phyloP scores from a whole-genome alignment of 148 eudicot species.

The Arctostaphylos glauca region DNA sequence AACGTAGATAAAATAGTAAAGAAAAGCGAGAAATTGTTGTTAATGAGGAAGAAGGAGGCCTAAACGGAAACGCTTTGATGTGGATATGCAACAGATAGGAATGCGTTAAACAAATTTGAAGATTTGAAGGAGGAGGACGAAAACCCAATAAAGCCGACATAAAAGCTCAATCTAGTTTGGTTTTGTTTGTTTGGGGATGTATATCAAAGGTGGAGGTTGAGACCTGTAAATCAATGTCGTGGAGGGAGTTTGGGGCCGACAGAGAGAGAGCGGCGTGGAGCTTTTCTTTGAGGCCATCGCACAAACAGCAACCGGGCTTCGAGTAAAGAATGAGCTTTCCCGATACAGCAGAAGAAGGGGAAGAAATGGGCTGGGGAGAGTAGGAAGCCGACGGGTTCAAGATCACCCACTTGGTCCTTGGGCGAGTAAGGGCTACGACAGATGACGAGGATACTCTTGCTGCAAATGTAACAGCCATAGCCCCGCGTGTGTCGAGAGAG shows the following conservation, averaged over 20 bases:
- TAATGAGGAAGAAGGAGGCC: not conserved
- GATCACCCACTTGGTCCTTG: not conserved
- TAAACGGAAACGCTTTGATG: not conserved
- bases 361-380: constrained; percentile 4
- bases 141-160: not conserved
- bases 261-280: constrained; percentile 47
- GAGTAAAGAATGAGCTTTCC: constrained; percentile 73
- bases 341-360: constrained; percentile 14
- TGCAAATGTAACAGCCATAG: not conserved
- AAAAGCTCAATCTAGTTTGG: not conserved
- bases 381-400: not conserved
- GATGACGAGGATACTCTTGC: not conserved
- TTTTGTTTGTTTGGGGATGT: not conserved
- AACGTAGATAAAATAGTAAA: not conserved
- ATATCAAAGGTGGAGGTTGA: not conserved
- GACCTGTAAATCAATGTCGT: constrained; percentile 59
- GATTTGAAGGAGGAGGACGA: not conserved
- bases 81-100: not conserved
- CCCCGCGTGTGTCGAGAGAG: not conserved
- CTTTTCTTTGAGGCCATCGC: constrained; percentile 92
- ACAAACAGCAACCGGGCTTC: constrained; percentile 91
- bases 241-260: constrained; percentile 41
- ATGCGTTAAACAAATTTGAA: not conserved
- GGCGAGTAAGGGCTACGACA: constrained; percentile 7
- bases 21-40: not conserved